Conservation (phyloP, 345 rosid species). For the Kernera saxatilis region DNA sequence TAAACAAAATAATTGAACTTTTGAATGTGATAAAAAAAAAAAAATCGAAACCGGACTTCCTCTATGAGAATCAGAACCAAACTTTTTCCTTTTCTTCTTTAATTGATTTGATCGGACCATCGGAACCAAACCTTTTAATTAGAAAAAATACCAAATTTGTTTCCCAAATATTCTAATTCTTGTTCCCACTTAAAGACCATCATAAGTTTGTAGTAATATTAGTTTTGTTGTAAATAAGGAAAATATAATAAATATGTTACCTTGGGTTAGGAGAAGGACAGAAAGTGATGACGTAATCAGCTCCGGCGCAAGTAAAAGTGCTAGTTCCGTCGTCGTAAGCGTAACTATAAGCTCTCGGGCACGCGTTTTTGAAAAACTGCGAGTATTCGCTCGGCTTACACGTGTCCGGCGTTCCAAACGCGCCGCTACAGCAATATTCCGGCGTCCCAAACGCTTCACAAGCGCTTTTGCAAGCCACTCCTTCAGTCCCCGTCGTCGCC, state of each 20-base stretch:
- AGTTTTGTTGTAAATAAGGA: background rate
- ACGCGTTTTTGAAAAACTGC: slow-evolving; percentile 46
- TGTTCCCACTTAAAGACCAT: slow-evolving; percentile 13
- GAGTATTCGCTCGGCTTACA: slow-evolving; percentile 55
- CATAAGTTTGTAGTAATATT: background rate
- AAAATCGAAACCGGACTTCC: slow-evolving; percentile 13
- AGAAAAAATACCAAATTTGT: background rate
- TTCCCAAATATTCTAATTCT: background rate
- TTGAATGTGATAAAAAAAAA: background rate
- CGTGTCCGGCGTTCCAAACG: slow-evolving; percentile 42
- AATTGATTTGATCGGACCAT: background rate
- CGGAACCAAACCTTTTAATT: background rate
- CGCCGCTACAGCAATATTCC: slow-evolving; percentile 60
- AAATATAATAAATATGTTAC: slow-evolving; percentile 14
- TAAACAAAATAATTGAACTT: background rate
- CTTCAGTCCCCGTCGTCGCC: background rate
- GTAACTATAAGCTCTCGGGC: slow-evolving; percentile 61
- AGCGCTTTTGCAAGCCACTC: slow-evolving; percentile 66
- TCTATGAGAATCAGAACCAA: slow-evolving; percentile 9
- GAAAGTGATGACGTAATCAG: slow-evolving; percentile 49
- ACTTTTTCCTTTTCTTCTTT: background rate
- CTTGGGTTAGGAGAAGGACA: slow-evolving; percentile 47
- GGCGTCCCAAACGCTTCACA: slow-evolving; percentile 52
- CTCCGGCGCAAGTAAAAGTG: slow-evolving; percentile 48
- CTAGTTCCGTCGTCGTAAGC: slow-evolving; percentile 62